Evolutionary conservation across 2,329 filamentous ascomycete species (phyloP), one percentile per base, ranked within the genome.

Genomic region (Lizonia empirigonia): DNA sequence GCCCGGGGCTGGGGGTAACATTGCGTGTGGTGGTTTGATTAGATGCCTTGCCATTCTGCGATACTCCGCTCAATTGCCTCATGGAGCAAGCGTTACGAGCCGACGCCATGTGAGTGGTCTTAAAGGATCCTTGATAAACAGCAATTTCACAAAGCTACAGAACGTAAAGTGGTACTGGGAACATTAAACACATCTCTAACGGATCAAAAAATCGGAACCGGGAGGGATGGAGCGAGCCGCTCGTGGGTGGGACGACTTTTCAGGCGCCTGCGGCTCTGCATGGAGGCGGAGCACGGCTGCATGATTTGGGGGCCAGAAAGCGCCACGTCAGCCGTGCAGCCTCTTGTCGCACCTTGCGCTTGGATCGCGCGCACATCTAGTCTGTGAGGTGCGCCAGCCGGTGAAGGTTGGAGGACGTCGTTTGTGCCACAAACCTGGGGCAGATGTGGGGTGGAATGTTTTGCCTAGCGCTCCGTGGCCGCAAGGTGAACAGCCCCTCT

Each of bases 241-340:
- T 41, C 42, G 42, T 37, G 30, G 52, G 29, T 32, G 33, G 37
- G 30, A 42, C 52, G 48, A 53, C 45, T 55, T 62, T 62, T 56
- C 45, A 55, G 40, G 53, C 55, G 46, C 44, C 35, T 58, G 59
- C 53, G 59, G 57, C 55, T 60, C 57, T 59, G 59, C 57, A 55
- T 56, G 30, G 41, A 56, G 53, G 59, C 59, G 57, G 56, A 63
- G 59, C 51, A 52, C 23, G 13, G 46, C 42, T 56, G 47, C 55
- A 59, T 32, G 37, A 19, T 19, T 16, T 56, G 51, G 57, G 57
- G 57, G 57, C 57, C 49, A 57, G 42, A 58, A 33, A 45, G 24
- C 53, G 59, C 60, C 60, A 62, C 55, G 49, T 60, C 56, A 62
- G 39, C 53, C 55, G 55, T 59, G 55, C 56, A 41, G 48, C 51